Base-by-base conservation (phyloP, 2,329 filamentous ascomycete species). In the Penicillium italicum region DNA sequence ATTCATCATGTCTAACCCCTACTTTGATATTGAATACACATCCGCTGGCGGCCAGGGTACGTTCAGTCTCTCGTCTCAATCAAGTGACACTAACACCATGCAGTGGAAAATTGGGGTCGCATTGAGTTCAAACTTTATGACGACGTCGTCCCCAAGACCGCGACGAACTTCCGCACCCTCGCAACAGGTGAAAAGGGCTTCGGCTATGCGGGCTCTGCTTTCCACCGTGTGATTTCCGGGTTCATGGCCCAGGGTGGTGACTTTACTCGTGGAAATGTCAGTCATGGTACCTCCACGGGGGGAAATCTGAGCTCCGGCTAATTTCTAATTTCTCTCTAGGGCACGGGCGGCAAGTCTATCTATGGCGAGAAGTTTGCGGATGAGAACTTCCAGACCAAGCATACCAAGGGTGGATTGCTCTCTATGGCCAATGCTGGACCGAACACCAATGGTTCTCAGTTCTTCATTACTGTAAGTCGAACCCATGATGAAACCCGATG, bases 241-340 rank as follows among this genome's bases (percentile, higher is more conserved):
- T 94, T 95, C 83, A 95, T 95, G 90, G 86, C 93, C 67, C 90
- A 95, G 82, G 90, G 90, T 74, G 90, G 90, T 82, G 90, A 94
- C 82, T 94, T 94, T 80, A 94, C 90, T 77, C 87, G 88, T 72
- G 87, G 88, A 71, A 92, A 94, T 77, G 90, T 94, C 82, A 74
- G 88, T 77, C n/a, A 18, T 11, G 14, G 20, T 38, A 24, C 24
- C 5, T 16, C 9, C n/a, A 5, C 10, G 4, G 9, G 12, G 9
- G 12, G 8, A 22, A 5, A 34, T 20, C 3, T n/a, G 18, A 45
- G 14, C 24, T n/a, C 18, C 22, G 2, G 18, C 46, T 49, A 20
- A 41, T 20, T 10, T 31, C 6, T 12, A 31, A 6, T 42, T 3
- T n/a, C 12, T 38, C 12, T 7, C n/a, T 4, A 93, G 90, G 90